phyloP scores from a whole-genome alignment of 129 eudicot species.

The Escallonia herrerae region DNA sequence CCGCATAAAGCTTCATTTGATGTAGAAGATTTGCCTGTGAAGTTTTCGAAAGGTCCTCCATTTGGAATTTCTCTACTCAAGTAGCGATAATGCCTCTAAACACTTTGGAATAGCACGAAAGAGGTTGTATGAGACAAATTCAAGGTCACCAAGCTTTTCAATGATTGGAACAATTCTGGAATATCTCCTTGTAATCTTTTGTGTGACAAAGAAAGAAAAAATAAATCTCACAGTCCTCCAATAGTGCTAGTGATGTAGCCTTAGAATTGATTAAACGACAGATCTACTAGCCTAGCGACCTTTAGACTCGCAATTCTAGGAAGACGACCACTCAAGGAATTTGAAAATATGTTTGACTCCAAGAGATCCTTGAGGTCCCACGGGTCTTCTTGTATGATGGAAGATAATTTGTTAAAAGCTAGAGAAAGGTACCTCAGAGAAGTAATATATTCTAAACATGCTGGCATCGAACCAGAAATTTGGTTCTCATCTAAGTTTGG shows the following conservation, averaged over 20 bases:
- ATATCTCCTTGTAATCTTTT: constrained; percentile 16
- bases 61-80: too few species aligned
- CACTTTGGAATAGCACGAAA: too few species aligned
- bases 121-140: too few species aligned
- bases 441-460: constrained; percentile 6
- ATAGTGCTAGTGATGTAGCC: constrained; percentile 10
- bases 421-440: neutral
- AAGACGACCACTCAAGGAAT: neutral
- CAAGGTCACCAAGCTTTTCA: constrained; percentile 8
- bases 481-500: neutral
- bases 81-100: too few species aligned
- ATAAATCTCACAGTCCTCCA: neutral
- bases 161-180: neutral
- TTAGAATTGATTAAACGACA: constrained; percentile 8
- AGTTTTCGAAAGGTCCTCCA: too few species aligned
- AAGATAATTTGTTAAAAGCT: neutral
- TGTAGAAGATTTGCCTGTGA: too few species aligned
- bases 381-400: neutral
- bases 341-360: neutral
- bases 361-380: constrained; percentile 2
- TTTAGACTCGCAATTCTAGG: neutral
- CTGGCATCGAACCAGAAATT: constrained; percentile 3
- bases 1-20: too few species aligned
- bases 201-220: constrained; percentile 3
- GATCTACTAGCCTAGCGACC: neutral